Evolutionary conservation across 164 flowering plant genomes (phyloP).

Genomic region (Kalanchoe fedtschenkoi): DNA sequence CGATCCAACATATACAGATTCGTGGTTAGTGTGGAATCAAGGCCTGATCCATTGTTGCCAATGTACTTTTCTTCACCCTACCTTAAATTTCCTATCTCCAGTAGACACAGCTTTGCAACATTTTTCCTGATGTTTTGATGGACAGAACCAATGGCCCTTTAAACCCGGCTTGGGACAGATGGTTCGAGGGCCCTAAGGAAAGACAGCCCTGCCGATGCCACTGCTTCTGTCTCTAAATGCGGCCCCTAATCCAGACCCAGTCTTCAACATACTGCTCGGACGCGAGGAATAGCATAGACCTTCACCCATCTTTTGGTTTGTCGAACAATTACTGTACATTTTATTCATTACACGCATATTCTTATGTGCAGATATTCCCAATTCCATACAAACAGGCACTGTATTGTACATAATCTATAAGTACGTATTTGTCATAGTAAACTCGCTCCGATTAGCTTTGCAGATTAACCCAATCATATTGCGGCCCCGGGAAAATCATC

Average conservation of each 20-base stretch:
- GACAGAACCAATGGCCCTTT: not conserved
- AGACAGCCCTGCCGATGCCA: not conserved
- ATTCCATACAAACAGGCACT: no score
- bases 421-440: no score
- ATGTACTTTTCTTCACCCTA: not conserved
- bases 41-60: slow-evolving; percentile 1
- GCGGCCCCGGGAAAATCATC: no score
- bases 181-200: slow-evolving; percentile 2
- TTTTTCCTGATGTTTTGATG: not conserved
- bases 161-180: not conserved
- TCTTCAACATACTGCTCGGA: not conserved
- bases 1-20: not conserved
- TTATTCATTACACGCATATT: no score
- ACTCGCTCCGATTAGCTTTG: no score
- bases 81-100: not conserved
- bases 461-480: no score
- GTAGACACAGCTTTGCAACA: not conserved
- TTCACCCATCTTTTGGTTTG: no score
- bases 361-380: no score
- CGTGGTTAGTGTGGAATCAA: not conserved
- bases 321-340: no score
- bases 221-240: slow-evolving; percentile 1
- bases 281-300: no score
- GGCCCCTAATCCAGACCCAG: not conserved
- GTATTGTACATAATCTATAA: no score